A percentile compares a stretch with the other conserved stretches of the same genome.
phyloP scores from a whole-genome alignment of 257 asterid species.

The Osmanthus fragrans region DNA sequence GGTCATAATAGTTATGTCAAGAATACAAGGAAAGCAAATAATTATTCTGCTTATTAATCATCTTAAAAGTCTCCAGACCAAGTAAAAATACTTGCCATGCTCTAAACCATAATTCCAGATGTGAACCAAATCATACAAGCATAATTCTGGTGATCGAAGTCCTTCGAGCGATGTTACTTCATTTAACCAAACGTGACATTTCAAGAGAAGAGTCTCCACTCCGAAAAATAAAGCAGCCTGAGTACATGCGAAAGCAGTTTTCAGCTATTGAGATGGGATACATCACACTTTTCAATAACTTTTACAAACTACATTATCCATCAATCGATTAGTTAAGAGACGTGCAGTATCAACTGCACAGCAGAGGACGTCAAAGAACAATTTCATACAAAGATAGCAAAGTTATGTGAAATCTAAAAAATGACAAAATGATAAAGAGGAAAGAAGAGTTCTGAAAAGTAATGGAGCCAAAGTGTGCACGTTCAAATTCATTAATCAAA shows the following conservation, averaged over 20 bases:
- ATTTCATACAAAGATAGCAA: background rate
- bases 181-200: constrained; percentile 64
- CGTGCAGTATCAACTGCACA: background rate
- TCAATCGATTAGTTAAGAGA: background rate
- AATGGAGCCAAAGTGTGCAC: background rate
- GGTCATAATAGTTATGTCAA: constrained; percentile 33
- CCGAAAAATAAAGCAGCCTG: constrained; percentile 91
- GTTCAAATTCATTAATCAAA: background rate
- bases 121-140: constrained; percentile 49
- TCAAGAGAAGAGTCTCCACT: constrained; percentile 64
- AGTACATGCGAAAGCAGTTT: constrained; percentile 24
- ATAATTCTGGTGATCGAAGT: constrained; percentile 42
- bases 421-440: constrained; percentile 1
- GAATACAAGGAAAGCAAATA: constrained; percentile 14
- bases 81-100: constrained; percentile 51
- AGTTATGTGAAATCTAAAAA: background rate
- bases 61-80: constrained; percentile 11
- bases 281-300: constrained; percentile 15
- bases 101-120: constrained; percentile 71
- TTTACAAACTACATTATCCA: background rate
- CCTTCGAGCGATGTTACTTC: constrained; percentile 49
- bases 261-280: constrained; percentile 17
- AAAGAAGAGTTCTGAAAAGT: background rate
- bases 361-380: background rate
- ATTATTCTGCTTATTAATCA: background rate